phyloP scores from a whole-genome alignment of 139 green algal species.

The Deuterostichococcus epilithicus region DNA sequence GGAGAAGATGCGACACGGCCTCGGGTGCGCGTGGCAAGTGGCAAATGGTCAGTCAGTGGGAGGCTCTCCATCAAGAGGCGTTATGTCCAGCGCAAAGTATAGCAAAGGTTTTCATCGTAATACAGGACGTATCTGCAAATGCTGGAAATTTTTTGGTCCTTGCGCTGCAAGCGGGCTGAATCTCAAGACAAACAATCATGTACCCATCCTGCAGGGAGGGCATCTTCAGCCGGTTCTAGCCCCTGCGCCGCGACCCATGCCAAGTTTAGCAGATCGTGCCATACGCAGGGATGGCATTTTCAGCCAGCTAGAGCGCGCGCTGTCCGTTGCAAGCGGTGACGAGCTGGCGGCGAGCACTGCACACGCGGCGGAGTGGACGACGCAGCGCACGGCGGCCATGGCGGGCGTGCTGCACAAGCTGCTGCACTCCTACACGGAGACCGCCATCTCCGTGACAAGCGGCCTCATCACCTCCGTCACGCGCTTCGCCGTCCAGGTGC shows the following conservation, averaged over 20 bases:
- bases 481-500: slow-evolving; percentile 77
- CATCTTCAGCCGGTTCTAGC: too few relatives aligned
- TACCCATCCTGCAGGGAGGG: too few relatives aligned
- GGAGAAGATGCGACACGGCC: slow-evolving; percentile 79
- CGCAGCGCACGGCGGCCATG: slow-evolving; percentile 62
- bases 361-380: slow-evolving; percentile 48
- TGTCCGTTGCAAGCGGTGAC: slow-evolving; percentile 73
- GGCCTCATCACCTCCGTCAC: slow-evolving; percentile 71
- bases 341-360: slow-evolving; percentile 26
- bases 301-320: slow-evolving; percentile 81
- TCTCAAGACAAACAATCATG: too few relatives aligned
- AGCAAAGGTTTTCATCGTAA: too few relatives aligned
- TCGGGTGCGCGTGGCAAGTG: slow-evolving; percentile 73
- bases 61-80: too few relatives aligned
- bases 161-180: too few relatives aligned
- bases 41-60: too few relatives aligned
- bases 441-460: slow-evolving; percentile 70
- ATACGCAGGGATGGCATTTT: slow-evolving; percentile 76
- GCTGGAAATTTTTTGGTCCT: too few relatives aligned
- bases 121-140: too few relatives aligned
- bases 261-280: too few relatives aligned
- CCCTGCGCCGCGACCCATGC: too few relatives aligned
- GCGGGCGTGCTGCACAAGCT: slow-evolving; percentile 69
- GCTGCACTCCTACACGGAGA: slow-evolving; percentile 83
- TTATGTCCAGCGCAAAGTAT: too few relatives aligned